Evolutionary conservation across 1,284 basidiomycete species (phyloP).

Genomic region (Ganoderma boninense): DNA sequence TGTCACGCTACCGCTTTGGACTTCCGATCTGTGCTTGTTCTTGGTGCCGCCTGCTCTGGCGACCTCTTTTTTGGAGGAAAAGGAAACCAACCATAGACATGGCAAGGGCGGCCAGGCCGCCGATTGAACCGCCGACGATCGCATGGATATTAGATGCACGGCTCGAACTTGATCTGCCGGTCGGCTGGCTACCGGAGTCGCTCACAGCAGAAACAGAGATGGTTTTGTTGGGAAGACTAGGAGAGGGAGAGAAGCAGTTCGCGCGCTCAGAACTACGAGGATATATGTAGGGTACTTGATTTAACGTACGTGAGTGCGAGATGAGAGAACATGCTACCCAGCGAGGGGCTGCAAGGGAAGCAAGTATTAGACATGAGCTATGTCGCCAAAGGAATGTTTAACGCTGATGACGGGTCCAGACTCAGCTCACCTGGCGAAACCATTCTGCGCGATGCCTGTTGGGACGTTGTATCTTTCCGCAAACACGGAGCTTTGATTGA

Average conservation of each 20-base stretch:
- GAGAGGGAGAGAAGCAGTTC: too few relatives aligned
- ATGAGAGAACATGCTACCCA: slow-evolving; percentile 34
- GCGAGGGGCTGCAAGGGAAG: slow-evolving; percentile 25
- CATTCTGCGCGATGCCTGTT: slow-evolving; percentile 17
- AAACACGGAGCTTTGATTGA: slow-evolving; percentile 34
- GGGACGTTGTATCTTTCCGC: slow-evolving; percentile 30
- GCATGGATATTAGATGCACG: slow-evolving; percentile 13
- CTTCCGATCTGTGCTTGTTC: not conserved
- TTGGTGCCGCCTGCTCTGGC: not conserved
- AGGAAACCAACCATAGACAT: slow-evolving; percentile 19
- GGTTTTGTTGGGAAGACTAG: slow-evolving; percentile 29
- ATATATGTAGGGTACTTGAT: not conserved
- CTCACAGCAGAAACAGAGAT: slow-evolving; percentile 13
- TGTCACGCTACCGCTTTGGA: slow-evolving; percentile 13
- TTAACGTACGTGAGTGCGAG: slow-evolving; percentile 34
- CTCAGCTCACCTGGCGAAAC: slow-evolving; percentile 30
- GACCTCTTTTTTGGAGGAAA: slow-evolving; percentile 13
- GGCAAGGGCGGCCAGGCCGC: slow-evolving; percentile 22
- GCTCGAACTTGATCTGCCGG: too few relatives aligned
- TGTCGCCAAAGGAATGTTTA: not conserved
- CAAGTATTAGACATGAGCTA: not conserved
- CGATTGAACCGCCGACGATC: slow-evolving; percentile 31
- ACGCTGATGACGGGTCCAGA: not conserved
- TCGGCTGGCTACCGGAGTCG: too few relatives aligned
- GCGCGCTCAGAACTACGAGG: not conserved